Percentiles rank a stretch among this genome's conserved stretches.
Evolutionary conservation across 257 asterid genomes (phyloP).

Genomic region (Coffea canephora): DNA sequence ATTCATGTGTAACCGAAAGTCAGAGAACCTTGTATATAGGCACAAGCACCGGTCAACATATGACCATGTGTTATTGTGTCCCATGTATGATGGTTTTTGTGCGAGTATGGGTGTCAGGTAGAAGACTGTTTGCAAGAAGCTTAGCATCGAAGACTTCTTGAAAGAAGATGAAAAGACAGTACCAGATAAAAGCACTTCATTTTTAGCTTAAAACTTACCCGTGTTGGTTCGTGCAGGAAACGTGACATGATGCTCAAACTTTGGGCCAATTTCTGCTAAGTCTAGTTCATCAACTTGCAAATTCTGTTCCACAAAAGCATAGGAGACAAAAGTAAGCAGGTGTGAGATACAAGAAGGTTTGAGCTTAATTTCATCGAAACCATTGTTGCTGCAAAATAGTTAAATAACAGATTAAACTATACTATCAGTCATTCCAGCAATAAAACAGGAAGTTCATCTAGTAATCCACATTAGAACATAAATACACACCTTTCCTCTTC

Average conservation of each 20-base stretch:
- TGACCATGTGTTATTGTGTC: neutral
- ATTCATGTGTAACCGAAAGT: neutral
- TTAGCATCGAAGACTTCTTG: neutral
- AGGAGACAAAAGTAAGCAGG: neutral
- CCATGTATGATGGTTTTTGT: neutral
- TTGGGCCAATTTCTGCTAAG: slow-evolving; percentile 79
- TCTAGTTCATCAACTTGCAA: slow-evolving; percentile 75
- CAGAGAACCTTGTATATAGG: neutral
- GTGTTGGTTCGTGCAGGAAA: slow-evolving; percentile 95
- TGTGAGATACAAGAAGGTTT: neutral
- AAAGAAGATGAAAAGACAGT: neutral
- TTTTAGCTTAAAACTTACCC: slow-evolving; percentile 40
- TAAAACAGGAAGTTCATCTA: neutral
- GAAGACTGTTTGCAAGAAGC: neutral
- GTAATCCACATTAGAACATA: neutral
- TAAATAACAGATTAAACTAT: neutral
- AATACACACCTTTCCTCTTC: neutral
- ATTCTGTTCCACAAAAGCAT: slow-evolving; percentile 37
- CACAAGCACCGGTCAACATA: neutral
- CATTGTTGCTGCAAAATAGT: neutral
- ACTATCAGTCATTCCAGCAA: neutral
- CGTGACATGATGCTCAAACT: slow-evolving; percentile 72
- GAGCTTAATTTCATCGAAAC: neutral
- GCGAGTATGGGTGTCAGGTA: neutral
- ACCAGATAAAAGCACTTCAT: neutral